These are phyloP conservation scores for Citrus medica DNA, from an alignment of 345 rosid species.

Conservation along the genomic window DNA sequence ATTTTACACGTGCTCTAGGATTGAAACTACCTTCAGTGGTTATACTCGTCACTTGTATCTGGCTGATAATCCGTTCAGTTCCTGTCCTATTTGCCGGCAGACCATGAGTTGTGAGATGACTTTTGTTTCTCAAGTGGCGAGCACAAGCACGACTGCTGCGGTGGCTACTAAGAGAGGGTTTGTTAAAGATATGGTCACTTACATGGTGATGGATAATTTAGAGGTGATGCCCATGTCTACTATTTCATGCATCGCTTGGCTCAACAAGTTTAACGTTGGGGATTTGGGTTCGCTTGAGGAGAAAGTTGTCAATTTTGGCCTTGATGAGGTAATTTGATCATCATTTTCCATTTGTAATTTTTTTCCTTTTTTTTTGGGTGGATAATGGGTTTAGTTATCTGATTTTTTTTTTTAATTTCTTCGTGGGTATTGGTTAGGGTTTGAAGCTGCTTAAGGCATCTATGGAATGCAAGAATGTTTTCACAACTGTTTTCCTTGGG, in stretches of 20 bases:
- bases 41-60: too few species aligned
- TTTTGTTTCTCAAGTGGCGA: too few species aligned
- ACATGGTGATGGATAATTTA: constrained; percentile 36
- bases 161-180: too few species aligned
- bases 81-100: too few species aligned
- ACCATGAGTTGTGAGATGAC: too few species aligned
- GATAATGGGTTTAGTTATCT: neutral
- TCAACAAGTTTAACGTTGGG: constrained; percentile 17
- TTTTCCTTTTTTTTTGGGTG: neutral
- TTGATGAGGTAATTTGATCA: constrained; percentile 14
- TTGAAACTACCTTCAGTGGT: fast-evolving
- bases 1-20: too few species aligned
- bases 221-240: constrained; percentile 27
- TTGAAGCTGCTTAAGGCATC: constrained; percentile 20
- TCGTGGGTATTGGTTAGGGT: neutral
- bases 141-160: too few species aligned
- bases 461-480: constrained; percentile 22
- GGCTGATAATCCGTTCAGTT: too few species aligned
- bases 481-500: constrained; percentile 19
- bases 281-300: constrained; percentile 19
- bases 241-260: constrained; percentile 12
- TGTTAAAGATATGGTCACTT: constrained; percentile 25
- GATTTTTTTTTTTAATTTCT: neutral
- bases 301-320: constrained; percentile 11
- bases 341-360: neutral